phyloP scores from a whole-genome alignment of 257 asterid species.

The Nicotiana benthamiana region DNA sequence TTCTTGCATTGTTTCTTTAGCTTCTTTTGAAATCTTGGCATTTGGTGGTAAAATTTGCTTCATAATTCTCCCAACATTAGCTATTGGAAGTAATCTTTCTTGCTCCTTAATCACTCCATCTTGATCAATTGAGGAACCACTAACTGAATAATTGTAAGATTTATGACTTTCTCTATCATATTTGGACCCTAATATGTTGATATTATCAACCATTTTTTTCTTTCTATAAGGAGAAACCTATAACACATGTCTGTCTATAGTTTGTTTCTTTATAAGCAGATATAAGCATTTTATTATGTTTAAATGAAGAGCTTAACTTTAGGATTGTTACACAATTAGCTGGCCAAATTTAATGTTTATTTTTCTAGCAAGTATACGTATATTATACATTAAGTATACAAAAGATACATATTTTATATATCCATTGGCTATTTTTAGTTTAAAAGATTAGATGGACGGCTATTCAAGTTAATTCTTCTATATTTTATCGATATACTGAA shows the following conservation, averaged over 20 bases:
- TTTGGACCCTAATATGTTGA: slow-evolving; percentile 1
- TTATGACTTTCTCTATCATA: background rate
- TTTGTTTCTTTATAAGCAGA: background rate
- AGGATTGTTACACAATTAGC: too few relatives aligned
- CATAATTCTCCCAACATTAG: slow-evolving; percentile 71
- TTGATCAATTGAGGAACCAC: slow-evolving; percentile 9
- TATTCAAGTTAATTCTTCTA: too few relatives aligned
- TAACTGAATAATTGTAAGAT: background rate
- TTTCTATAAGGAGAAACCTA: slow-evolving; percentile 9
- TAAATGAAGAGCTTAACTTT: background rate
- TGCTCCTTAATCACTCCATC: slow-evolving; percentile 21
- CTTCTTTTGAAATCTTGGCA: slow-evolving; percentile 66
- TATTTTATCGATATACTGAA: background rate
- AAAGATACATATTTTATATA: too few relatives aligned
- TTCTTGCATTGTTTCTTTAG: slow-evolving; percentile 72
- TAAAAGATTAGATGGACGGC: too few relatives aligned
- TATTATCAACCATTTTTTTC: slow-evolving; percentile 2
- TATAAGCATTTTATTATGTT: background rate
- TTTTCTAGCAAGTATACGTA: too few relatives aligned
- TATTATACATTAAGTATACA: too few relatives aligned
- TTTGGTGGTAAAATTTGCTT: slow-evolving; percentile 52
- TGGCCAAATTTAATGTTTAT: too few relatives aligned
- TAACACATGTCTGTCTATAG: background rate
- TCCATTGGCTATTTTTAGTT: too few relatives aligned
- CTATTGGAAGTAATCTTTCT: slow-evolving; percentile 48